These are phyloP conservation scores for Sporobolomyces pararoseus DNA, from an alignment of 768 basidiomycete species.

Conservation along the genomic window DNA sequence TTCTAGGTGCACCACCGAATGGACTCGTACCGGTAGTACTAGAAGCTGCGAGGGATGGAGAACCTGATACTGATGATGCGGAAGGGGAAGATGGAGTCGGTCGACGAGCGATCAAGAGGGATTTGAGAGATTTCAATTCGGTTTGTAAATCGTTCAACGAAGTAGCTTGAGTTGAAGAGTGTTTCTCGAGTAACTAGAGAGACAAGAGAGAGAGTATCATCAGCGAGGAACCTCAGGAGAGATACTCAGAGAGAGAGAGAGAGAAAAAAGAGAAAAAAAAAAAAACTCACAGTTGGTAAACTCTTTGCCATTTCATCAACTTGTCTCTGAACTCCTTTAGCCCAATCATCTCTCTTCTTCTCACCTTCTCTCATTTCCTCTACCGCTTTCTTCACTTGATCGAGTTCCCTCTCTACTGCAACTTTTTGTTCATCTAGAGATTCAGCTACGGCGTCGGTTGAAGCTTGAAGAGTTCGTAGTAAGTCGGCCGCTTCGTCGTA, in stretches of 20 bases:
- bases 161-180: slow-evolving; percentile 75
- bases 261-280: not conserved
- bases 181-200: slow-evolving; percentile 98
- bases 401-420: slow-evolving; percentile 66
- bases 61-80: slow-evolving; percentile 1
- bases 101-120: slow-evolving; percentile 57
- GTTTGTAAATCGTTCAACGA: slow-evolving; percentile 83
- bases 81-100: slow-evolving; percentile 2
- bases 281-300: slow-evolving; percentile 70
- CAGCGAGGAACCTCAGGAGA: too few species aligned
- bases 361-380: slow-evolving; percentile 74
- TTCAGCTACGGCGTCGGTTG: slow-evolving; percentile 66
- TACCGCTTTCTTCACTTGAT: slow-evolving; percentile 68
- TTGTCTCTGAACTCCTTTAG: slow-evolving; percentile 86
- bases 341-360: slow-evolving; percentile 64
- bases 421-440: slow-evolving; percentile 73
- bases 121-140: slow-evolving; percentile 89
- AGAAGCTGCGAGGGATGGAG: not conserved
- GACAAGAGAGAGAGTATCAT: too few species aligned
- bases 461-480: slow-evolving; percentile 71
- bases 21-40: not conserved
- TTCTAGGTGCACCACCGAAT: slow-evolving; percentile 25
- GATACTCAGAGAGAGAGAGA: slow-evolving; percentile 8
- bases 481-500: slow-evolving; percentile 83
- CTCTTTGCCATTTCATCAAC: slow-evolving; percentile 85